Evolutionary conservation across 108 stramenopile genomes (phyloP).

Genomic region (Nitzschia putrida): DNA sequence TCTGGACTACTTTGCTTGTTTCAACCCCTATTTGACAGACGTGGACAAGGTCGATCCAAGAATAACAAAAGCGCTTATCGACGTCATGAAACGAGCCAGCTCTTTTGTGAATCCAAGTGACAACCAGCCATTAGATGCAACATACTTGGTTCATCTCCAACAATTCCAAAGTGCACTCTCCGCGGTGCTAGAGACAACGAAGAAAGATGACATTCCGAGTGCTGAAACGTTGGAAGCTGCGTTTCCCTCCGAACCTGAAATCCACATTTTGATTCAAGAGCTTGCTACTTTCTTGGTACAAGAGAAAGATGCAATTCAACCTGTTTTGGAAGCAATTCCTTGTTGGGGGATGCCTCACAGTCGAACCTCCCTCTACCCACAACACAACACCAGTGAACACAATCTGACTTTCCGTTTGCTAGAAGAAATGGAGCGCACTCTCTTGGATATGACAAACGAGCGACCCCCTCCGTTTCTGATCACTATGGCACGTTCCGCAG

Average conservation of each 20-base stretch:
- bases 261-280: not conserved
- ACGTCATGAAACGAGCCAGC: slow-evolving; percentile 11
- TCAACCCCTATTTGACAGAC: slow-evolving; percentile 57
- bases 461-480: slow-evolving; percentile 48
- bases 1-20: slow-evolving; percentile 63
- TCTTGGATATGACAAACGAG: not conserved
- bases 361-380: not conserved
- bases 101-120: not conserved
- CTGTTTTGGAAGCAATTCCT: slow-evolving; percentile 42
- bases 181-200: not conserved
- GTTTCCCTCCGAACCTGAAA: not conserved
- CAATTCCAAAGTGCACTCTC: not conserved
- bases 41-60: slow-evolving; percentile 28
- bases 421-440: not conserved
- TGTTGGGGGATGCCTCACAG: slow-evolving; percentile 47
- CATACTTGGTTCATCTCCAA: not conserved
- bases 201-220: not conserved
- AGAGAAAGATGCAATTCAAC: not conserved
- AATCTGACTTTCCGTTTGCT: not conserved
- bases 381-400: not conserved
- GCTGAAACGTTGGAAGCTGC: not conserved
- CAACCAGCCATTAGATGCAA: not conserved
- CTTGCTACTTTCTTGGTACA: not conserved
- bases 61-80: slow-evolving; percentile 20
- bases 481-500: slow-evolving; percentile 52